These are phyloP conservation scores for Aspergillus hiratsukae DNA, from an alignment of 2,329 filamentous ascomycete genomes.

Conservation along the genomic window DNA sequence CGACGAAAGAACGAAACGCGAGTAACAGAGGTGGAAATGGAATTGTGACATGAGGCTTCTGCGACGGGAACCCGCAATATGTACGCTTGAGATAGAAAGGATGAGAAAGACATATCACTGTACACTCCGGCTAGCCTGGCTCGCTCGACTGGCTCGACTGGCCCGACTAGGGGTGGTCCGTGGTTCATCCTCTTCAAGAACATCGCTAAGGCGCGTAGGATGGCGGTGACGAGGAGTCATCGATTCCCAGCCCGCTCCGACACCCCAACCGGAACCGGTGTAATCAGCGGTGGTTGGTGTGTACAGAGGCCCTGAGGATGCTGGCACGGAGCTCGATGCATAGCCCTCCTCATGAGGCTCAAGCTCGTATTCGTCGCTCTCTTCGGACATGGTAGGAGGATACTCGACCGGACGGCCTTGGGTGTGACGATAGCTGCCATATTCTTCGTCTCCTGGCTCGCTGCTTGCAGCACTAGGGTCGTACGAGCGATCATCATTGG, in stretches of 20 bases:
- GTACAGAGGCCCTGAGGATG: slow-evolving; percentile 26
- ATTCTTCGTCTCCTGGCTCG: slow-evolving; percentile 67
- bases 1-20: not conserved
- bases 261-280: slow-evolving; percentile 61
- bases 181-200: slow-evolving; percentile 78
- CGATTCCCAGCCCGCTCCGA: slow-evolving; percentile 68
- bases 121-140: slow-evolving; percentile 42
- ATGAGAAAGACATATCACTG: slow-evolving; percentile 16
- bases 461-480: slow-evolving; percentile 49
- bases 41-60: slow-evolving; percentile 2
- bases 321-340: slow-evolving; percentile 18
- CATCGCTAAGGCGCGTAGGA: slow-evolving; percentile 82
- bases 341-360: slow-evolving; percentile 45
- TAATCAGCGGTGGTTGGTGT: slow-evolving; percentile 54
- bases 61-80: slow-evolving; percentile 5
- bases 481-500: slow-evolving; percentile 45
- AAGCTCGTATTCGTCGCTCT: slow-evolving; percentile 53
- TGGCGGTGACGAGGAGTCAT: slow-evolving; percentile 73
- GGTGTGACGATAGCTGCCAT: slow-evolving; percentile 61
- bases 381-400: slow-evolving; percentile 46
- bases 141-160: slow-evolving; percentile 43
- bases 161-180: slow-evolving; percentile 67
- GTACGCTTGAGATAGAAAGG: slow-evolving; percentile 6
- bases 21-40: slow-evolving; percentile 4
- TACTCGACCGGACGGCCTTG: slow-evolving; percentile 57